phyloP scores from a whole-genome alignment of 2,329 filamentous ascomycete species.

The Verticillium nonalfalfae region DNA sequence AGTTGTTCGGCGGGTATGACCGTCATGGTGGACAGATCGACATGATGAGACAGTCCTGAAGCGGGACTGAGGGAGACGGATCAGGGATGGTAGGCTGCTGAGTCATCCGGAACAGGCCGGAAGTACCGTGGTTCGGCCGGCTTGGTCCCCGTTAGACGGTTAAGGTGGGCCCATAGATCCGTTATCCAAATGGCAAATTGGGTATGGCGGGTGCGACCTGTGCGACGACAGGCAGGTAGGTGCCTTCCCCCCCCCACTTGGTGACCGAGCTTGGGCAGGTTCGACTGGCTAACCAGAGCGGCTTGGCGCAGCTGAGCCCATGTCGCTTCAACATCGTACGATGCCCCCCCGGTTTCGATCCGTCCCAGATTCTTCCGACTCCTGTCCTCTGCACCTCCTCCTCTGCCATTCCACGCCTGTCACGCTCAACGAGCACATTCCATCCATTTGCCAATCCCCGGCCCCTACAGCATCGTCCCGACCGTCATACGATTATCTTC shows the following conservation, averaged over 20 bases:
- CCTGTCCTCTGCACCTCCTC: neutral
- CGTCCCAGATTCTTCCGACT: conserved; percentile 3
- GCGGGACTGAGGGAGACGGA: neutral
- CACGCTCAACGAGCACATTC: neutral
- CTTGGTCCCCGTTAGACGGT: neutral
- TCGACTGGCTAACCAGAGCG: neutral
- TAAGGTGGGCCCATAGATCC: neutral
- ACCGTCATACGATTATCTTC: conserved; percentile 2
- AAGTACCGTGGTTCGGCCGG: neutral
- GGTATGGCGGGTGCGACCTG: neutral
- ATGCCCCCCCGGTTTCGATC: conserved; percentile 6
- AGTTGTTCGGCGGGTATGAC: neutral
- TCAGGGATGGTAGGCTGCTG: neutral
- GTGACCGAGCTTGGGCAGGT: neutral
- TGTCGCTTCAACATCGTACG: conserved; percentile 9
- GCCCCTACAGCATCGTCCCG: neutral
- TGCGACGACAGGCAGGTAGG: neutral
- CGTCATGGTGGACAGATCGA: neutral
- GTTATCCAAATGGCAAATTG: neutral
- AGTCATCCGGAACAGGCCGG: neutral
- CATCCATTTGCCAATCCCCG: conserved; percentile 5
- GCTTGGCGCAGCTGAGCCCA: conserved; percentile 3
- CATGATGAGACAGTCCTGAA: neutral
- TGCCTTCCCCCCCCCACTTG: neutral
- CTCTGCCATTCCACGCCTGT: neutral